phyloP scores from a whole-genome alignment of 2,329 filamentous ascomycete genomes.

The Cladosporium sp. region DNA sequence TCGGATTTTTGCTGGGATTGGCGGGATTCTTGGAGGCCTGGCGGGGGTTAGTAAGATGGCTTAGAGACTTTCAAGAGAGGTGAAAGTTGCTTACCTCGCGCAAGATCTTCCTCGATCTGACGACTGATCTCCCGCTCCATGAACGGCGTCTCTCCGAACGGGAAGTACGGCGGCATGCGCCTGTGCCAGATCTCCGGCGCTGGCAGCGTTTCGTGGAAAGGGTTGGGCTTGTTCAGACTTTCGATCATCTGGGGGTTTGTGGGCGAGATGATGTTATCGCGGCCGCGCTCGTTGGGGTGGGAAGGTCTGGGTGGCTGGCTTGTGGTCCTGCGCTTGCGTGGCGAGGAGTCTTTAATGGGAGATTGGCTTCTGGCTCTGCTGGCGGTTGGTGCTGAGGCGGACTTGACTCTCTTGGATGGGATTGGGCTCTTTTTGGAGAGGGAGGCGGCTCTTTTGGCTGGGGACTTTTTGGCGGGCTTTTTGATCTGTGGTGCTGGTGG shows the following conservation, averaged over 20 bases:
- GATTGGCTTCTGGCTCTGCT: background rate
- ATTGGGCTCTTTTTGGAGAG: background rate
- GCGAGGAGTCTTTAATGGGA: background rate
- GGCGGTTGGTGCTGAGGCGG: background rate
- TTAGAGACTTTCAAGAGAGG: too few relatives aligned
- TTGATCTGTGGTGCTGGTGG: background rate
- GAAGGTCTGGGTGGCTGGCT: background rate
- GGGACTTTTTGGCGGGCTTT: background rate
- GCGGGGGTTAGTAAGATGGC: too few relatives aligned
- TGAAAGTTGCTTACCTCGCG: slow-evolving; percentile 25
- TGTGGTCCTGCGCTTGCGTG: background rate
- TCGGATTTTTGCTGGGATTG: background rate
- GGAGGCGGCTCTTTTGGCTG: background rate
- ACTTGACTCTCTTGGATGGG: background rate
- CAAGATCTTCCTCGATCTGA: slow-evolving; percentile 35
- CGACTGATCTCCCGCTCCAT: slow-evolving; percentile 32
- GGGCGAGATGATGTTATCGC: slow-evolving; percentile 23
- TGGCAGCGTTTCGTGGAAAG: slow-evolving; percentile 35
- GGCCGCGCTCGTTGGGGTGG: background rate
- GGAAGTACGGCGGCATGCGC: slow-evolving; percentile 34
- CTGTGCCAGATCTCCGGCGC: slow-evolving; percentile 35
- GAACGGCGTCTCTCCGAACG: slow-evolving; percentile 37
- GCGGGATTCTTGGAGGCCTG: background rate
- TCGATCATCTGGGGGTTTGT: slow-evolving; percentile 26
- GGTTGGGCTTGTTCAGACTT: slow-evolving; percentile 26